These are phyloP conservation scores for Helicostylum pulchrum DNA, from an alignment of 192 early-diverging fungal species.

Conservation along the genomic window DNA sequence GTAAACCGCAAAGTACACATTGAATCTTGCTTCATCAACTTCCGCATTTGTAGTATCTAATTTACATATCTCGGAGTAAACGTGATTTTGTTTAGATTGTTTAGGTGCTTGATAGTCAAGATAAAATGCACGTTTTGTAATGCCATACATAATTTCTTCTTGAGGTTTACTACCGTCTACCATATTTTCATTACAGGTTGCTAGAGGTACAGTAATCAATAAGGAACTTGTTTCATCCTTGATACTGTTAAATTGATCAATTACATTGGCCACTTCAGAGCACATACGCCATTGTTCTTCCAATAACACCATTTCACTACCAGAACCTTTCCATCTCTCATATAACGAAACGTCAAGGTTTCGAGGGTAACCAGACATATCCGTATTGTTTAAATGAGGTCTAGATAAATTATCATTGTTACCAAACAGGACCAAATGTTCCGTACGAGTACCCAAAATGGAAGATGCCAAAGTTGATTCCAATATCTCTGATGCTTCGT, in stretches of 20 bases:
- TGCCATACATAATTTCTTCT: slow-evolving; percentile 4
- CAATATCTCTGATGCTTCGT: slow-evolving; percentile 22
- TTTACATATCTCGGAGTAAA: neutral
- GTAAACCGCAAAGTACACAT: slow-evolving; percentile 19
- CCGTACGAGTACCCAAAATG: slow-evolving; percentile 1
- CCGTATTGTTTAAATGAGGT: neutral
- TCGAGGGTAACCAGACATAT: neutral
- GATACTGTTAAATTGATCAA: neutral
- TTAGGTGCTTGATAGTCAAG: neutral
- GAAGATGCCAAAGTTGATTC: slow-evolving; percentile 12
- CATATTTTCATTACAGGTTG: neutral
- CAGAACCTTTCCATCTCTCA: slow-evolving; percentile 26
- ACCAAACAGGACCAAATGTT: slow-evolving; percentile 34
- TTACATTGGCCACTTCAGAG: neutral
- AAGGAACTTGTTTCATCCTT: neutral
- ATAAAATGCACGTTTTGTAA: slow-evolving; percentile 9
- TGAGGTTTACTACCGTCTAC: neutral
- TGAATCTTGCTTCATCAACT: slow-evolving; percentile 10
- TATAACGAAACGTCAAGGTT: slow-evolving; percentile 21
- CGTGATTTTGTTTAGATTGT: neutral
- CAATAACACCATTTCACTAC: slow-evolving; percentile 7
- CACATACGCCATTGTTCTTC: slow-evolving; percentile 35
- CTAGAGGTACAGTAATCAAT: slow-evolving; percentile 4
- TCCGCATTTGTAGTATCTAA: neutral
- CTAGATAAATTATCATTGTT: neutral